Percentiles rank a stretch among this genome's conserved stretches.
phyloP scores from a whole-genome alignment of 2,329 filamentous ascomycete species.

The Trichoderma atroviride region DNA sequence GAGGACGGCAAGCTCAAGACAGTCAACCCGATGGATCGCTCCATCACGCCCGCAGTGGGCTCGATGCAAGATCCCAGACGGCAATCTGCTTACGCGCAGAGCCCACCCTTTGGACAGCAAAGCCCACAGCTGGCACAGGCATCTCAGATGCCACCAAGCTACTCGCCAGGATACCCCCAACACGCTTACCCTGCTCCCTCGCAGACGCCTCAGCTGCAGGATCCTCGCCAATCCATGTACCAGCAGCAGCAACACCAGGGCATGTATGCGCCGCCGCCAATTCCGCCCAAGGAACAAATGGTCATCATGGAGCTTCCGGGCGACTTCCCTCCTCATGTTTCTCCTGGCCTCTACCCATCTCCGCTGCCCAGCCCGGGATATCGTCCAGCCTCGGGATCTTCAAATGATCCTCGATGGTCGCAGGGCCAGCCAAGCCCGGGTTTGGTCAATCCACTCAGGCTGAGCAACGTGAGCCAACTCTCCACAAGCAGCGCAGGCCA shows the following conservation, averaged over 20 bases:
- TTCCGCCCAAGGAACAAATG: conserved; percentile 34
- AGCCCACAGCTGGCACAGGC: conserved; percentile 9
- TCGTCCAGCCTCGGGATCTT: conserved; percentile 34
- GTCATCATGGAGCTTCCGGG: conserved; percentile 50
- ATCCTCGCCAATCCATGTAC: conserved; percentile 28
- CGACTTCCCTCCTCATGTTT: conserved; percentile 46
- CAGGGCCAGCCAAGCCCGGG: conserved; percentile 36
- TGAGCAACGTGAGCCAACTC: conserved; percentile 35
- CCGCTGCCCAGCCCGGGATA: conserved; percentile 32
- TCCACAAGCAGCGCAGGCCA: conserved; percentile 42
- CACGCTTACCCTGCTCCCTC: conserved; percentile 24
- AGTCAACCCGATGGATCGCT: conserved; percentile 55
- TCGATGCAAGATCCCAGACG: conserved; percentile 25
- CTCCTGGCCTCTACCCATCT: conserved; percentile 34
- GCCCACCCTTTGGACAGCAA: neutral
- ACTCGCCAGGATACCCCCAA: conserved; percentile 33
- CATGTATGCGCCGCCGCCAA: conserved; percentile 33
- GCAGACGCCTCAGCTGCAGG: conserved; percentile 26
- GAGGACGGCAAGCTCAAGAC: conserved; percentile 66
- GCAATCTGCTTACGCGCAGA: neutral
- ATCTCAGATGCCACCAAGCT: conserved; percentile 41
- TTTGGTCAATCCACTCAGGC: conserved; percentile 32
- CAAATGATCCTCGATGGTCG: conserved; percentile 45
- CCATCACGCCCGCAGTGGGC: conserved; percentile 35
- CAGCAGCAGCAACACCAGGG: conserved; percentile 28